A percentile compares a stretch with the other conserved stretches of the same genome.
Conservation (phyloP, 192 early-diverging fungal genomes). For the Haplosporangium gracile region DNA sequence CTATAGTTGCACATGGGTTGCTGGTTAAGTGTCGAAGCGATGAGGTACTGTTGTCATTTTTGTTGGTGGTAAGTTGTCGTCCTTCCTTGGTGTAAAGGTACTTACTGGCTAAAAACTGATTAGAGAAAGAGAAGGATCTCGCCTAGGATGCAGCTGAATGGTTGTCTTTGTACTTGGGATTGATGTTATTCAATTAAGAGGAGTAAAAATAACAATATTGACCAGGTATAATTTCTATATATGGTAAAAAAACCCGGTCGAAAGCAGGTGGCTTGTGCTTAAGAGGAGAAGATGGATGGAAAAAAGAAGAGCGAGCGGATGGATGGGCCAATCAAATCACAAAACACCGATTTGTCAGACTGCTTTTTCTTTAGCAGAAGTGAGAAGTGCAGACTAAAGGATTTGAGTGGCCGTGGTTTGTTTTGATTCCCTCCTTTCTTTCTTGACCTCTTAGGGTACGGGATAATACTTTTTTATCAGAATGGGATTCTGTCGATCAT, state of each 20-base stretch:
- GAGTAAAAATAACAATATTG: conserved; percentile 12
- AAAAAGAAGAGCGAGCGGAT: not conserved
- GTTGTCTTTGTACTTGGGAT: not conserved
- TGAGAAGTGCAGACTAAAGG: not conserved
- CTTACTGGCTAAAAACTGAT: conserved; percentile 51
- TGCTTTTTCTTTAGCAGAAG: not conserved
- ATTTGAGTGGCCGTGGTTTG: conserved; percentile 10
- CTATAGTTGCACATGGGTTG: too few species aligned
- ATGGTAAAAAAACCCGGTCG: conserved; percentile 29
- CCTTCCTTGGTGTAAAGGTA: not conserved
- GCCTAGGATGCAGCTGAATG: conserved; percentile 21
- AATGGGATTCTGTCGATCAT: conserved; percentile 9
- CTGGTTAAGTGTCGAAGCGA: too few species aligned
- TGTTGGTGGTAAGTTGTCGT: too few species aligned
- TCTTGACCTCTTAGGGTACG: conserved; percentile 60
- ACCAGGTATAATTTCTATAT: not conserved
- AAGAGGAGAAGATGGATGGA: not conserved
- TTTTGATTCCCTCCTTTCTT: conserved; percentile 57
- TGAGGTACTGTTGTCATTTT: too few species aligned
- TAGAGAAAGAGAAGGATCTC: conserved; percentile 56
- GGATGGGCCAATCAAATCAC: conserved; percentile 10
- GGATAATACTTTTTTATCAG: not conserved
- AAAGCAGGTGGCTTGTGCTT: not conserved
- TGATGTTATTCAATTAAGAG: not conserved
- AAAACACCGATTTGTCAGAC: not conserved